Percentiles rank a stretch among this genome's conserved stretches.
Conservation (phyloP, 2,329 filamentous ascomycete genomes). For the Botrytis pseudocinerea region DNA sequence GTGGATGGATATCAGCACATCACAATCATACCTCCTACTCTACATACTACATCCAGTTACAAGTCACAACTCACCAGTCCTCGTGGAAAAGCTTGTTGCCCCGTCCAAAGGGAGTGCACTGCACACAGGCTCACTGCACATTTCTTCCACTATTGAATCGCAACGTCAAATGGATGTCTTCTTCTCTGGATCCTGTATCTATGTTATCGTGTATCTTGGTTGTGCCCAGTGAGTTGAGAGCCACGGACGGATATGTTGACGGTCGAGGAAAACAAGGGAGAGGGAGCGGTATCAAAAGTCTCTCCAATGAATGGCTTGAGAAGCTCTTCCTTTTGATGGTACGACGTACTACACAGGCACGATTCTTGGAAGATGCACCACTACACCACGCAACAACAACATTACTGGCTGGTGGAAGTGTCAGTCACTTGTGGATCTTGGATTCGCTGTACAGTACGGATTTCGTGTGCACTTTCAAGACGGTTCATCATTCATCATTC, state of each 20-base stretch:
- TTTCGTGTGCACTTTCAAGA: background rate
- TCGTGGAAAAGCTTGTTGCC: background rate
- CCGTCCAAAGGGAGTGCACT: background rate
- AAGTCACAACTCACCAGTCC: background rate
- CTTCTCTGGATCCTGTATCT: background rate
- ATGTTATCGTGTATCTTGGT: background rate
- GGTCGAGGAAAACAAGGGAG: background rate
- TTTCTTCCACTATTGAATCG: constrained; percentile 4
- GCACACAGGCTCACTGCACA: background rate
- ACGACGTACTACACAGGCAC: background rate
- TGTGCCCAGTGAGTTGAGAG: background rate
- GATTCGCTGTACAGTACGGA: background rate
- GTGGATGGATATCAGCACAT: constrained; percentile 16
- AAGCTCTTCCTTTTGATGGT: background rate
- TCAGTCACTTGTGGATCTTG: background rate
- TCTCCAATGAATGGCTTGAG: background rate
- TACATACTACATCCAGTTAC: background rate
- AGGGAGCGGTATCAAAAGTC: background rate
- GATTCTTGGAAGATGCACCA: background rate
- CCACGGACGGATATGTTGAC: background rate
- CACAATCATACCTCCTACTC: background rate
- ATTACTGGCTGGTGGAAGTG: background rate
- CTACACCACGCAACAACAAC: background rate
- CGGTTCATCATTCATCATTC: background rate
- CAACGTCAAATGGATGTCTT: background rate